Evolutionary conservation across 441 rosid genomes (phyloP).

Genomic region (Erodium moschatum): DNA sequence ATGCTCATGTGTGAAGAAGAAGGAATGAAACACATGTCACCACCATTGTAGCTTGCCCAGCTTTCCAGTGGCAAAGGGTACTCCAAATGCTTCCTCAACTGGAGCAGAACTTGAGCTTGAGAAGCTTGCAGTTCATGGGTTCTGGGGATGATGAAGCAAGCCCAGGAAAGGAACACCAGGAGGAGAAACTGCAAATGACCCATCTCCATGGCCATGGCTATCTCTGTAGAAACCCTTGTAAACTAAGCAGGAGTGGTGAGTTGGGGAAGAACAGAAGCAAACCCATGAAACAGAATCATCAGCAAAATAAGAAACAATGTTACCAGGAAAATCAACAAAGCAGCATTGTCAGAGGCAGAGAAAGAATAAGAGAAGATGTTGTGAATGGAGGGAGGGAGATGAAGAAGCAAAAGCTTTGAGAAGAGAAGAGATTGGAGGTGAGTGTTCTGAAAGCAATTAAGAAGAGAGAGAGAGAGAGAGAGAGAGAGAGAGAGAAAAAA

Average conservation of each 20-base stretch:
- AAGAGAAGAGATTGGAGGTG: constrained; percentile 2
- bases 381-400: neutral
- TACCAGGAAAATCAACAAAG: constrained; percentile 14
- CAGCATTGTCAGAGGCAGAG: neutral
- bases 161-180: constrained; percentile 38
- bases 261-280: constrained; percentile 24
- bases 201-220: constrained; percentile 27
- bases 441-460: constrained; percentile 1
- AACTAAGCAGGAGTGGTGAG: neutral
- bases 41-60: constrained; percentile 52
- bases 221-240: neutral
- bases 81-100: constrained; percentile 74
- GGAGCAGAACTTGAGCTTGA: constrained; percentile 56
- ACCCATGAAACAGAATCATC: constrained; percentile 17
- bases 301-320: neutral
- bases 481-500: neutral
- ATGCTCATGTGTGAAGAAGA: constrained; percentile 48
- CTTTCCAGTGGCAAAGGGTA: constrained; percentile 54
- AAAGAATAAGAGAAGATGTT: constrained; percentile 2
- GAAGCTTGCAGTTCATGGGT: constrained; percentile 50
- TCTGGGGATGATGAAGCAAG: constrained; percentile 27
- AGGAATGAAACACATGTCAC: constrained; percentile 53
- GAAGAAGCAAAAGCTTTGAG: neutral
- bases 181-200: constrained; percentile 27
- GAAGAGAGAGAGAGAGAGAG: neutral